Base-by-base conservation (phyloP, 1,139 yeast species). In the Pichia sp. region DNA sequence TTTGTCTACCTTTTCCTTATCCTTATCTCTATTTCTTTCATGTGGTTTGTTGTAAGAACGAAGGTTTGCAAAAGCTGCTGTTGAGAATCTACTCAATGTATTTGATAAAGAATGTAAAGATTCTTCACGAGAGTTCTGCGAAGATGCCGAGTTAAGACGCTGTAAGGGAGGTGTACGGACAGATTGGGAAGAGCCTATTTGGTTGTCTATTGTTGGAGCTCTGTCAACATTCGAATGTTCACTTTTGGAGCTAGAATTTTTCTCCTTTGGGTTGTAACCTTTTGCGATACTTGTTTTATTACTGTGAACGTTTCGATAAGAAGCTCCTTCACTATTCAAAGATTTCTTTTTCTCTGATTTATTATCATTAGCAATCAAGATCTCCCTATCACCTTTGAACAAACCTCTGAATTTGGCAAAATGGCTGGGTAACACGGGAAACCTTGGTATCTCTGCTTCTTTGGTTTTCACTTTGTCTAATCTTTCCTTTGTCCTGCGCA, bases 401-500 rank as follows among this genome's bases (percentile, higher is more conserved):
- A 56, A 54, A n/a, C 54, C 55, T 47, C 42, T 53, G 11, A 54
- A 45, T 51, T 54, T 56, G 8, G 54, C 23, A 50, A 48, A 40
- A 47, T 48, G 52, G 16, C 42, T 43, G 3, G 59, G 56, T 23
- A 54, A 44, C 26, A 43, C 67, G 2, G 82, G 82, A 43, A 76
- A 75, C 52, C 68, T 71, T 1, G 82, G 82, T 34, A 78, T 63
- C 5, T 72, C 74, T 2, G 68, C 64, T 8, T 70, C 71, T 55
- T 67, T 70, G 52, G 55, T 55, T 59, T 48, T 54, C 29, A 32
- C 41, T 67, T 49, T 66, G 54, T 40, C 59, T 60, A 52, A 13
- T 60, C 64, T 42, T 48, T 63, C 54, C 67, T 67, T 55, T 72
- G 83, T 59, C 74, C 67, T 15, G 75, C 76, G 32, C 85, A 74